These are phyloP conservation scores for Boletus insuetus DNA, from an alignment of 768 basidiomycete genomes.

Conservation along the genomic window DNA sequence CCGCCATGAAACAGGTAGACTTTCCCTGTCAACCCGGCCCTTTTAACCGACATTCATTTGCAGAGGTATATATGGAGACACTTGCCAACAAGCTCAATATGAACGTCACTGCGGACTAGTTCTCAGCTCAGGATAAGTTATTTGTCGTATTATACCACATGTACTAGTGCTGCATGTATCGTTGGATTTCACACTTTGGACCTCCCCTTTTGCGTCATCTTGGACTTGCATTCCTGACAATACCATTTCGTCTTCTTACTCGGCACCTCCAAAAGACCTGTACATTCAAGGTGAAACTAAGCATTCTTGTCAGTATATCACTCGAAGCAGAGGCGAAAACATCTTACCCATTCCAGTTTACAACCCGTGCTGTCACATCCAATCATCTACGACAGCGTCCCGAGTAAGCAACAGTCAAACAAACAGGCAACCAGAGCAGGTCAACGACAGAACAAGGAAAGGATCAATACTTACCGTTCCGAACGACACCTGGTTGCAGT, in stretches of 20 bases:
- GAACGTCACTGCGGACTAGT: slow-evolving; percentile 35
- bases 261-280: slow-evolving; percentile 56
- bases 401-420: background rate
- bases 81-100: slow-evolving; percentile 78
- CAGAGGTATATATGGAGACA: slow-evolving; percentile 87
- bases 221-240: slow-evolving; percentile 58
- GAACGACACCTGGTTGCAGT: slow-evolving; percentile 75
- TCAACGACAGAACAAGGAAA: background rate
- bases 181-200: slow-evolving; percentile 20
- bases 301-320: background rate
- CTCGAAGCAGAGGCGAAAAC: background rate
- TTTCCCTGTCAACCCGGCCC: background rate
- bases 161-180: slow-evolving; percentile 6
- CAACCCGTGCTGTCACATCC: slow-evolving; percentile 76
- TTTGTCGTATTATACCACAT: slow-evolving; percentile 16
- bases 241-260: slow-evolving; percentile 62
- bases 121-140: slow-evolving; percentile 9
- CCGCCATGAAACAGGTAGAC: slow-evolving; percentile 68
- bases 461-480: slow-evolving; percentile 57
- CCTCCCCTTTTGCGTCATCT: slow-evolving; percentile 36
- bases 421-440: background rate
- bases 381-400: slow-evolving; percentile 60
- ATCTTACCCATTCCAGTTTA: slow-evolving; percentile 78
- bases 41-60: slow-evolving; percentile 2
- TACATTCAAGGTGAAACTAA: slow-evolving; percentile 74